Percentiles rank a stretch among this genome's conserved stretches.
These are phyloP conservation scores for Plantago lanceolata DNA, from an alignment of 305 asterid genomes.

Conservation along the genomic window DNA sequence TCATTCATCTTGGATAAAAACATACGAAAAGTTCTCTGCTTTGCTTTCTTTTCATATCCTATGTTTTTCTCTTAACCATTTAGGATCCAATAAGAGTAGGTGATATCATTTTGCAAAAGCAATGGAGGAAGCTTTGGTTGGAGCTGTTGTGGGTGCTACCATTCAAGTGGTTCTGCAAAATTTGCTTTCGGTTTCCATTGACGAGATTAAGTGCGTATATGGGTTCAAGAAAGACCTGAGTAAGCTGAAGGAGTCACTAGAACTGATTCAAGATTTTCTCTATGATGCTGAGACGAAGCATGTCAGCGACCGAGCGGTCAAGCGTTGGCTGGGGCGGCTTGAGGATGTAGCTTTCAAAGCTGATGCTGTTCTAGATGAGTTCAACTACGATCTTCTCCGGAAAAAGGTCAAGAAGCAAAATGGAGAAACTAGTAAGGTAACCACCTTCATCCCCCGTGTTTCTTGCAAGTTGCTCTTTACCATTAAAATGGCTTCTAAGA, in stretches of 20 bases:
- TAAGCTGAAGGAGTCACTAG: neutral
- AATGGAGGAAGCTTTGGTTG: slow-evolving; percentile 15
- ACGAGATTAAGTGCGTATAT: neutral
- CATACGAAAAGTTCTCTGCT: too few relatives aligned
- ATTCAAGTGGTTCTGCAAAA: slow-evolving; percentile 2
- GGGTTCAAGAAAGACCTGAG: slow-evolving; percentile 8
- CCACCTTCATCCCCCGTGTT: neutral
- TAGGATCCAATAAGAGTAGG: too few relatives aligned
- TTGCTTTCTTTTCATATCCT: too few relatives aligned
- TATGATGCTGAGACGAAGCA: slow-evolving; percentile 19
- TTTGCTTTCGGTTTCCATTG: neutral
- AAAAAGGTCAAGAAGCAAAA: neutral
- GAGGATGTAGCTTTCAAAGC: slow-evolving; percentile 22
- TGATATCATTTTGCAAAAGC: neutral
- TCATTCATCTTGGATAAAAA: too few relatives aligned
- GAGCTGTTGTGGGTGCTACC: slow-evolving; percentile 5
- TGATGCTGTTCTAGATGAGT: slow-evolving; percentile 23
- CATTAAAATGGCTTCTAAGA: slow-evolving; percentile 16
- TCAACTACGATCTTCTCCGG: slow-evolving; percentile 8
- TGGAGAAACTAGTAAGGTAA: neutral
- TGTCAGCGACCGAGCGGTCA: neutral
- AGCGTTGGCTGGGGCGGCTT: slow-evolving; percentile 22
- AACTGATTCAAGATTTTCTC: slow-evolving; percentile 16
- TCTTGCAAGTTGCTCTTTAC: neutral
- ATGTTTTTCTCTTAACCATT: too few relatives aligned